phyloP scores from a whole-genome alignment of 257 asterid species.

The Primulina tabacum region DNA sequence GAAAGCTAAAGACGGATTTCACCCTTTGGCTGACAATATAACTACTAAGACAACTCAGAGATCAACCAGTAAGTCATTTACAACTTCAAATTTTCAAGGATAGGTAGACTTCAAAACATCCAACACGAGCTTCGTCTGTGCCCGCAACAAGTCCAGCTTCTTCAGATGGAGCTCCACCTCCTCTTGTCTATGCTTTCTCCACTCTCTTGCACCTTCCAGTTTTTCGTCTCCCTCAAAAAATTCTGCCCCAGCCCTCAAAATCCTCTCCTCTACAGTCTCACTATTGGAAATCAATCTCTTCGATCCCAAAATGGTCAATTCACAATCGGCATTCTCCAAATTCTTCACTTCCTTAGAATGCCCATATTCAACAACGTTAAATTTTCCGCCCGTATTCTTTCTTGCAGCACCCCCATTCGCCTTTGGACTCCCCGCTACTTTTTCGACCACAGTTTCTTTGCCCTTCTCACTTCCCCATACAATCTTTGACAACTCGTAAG shows the following conservation, averaged over 20 bases:
- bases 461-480: constrained; percentile 47
- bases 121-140: constrained; percentile 36
- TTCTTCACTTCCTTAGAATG: constrained; percentile 22
- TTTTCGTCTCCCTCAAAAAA: constrained; percentile 30
- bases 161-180: constrained; percentile 30
- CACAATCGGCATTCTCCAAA: constrained; percentile 14
- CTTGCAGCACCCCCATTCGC: constrained; percentile 26
- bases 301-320: neutral
- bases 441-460: constrained; percentile 23
- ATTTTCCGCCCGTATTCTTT: constrained; percentile 30
- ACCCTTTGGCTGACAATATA: constrained; percentile 4
- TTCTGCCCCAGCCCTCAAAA: constrained; percentile 31
- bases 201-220: constrained; percentile 34
- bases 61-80: constrained; percentile 5
- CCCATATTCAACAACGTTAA: constrained; percentile 20
- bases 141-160: constrained; percentile 33
- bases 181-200: constrained; percentile 33
- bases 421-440: constrained; percentile 28
- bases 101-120: constrained; percentile 25
- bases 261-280: constrained; percentile 32
- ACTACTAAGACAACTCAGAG: constrained; percentile 4
- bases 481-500: constrained; percentile 41
- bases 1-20: constrained; percentile 19
- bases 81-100: neutral
- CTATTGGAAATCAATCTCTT: constrained; percentile 18